Evolutionary conservation across 345 rosid genomes (phyloP).

Genomic region (Noccaea bulbosa): DNA sequence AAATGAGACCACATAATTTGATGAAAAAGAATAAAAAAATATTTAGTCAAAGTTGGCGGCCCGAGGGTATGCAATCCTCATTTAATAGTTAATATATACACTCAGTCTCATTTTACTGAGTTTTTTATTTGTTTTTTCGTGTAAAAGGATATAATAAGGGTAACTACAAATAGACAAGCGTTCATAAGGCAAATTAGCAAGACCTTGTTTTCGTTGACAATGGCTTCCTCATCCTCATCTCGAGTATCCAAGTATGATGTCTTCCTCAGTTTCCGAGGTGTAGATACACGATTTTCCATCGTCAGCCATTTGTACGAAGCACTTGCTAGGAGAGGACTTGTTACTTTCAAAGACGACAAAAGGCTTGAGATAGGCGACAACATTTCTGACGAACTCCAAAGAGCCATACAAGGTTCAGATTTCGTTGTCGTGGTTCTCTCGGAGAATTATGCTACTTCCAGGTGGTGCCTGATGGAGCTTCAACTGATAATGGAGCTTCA

Average conservation of each 20-base stretch:
- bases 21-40: no score
- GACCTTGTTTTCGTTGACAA: background rate
- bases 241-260: slow-evolving; percentile 3
- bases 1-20: no score
- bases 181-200: no score
- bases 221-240: background rate
- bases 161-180: no score
- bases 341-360: slow-evolving; percentile 22
- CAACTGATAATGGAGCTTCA: slow-evolving; percentile 18
- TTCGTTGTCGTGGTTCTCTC: slow-evolving; percentile 26
- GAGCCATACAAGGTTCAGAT: slow-evolving; percentile 11
- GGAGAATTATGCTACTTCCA: slow-evolving; percentile 14
- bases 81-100: no score
- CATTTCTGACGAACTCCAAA: slow-evolving; percentile 13
- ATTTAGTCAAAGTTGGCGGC: no score
- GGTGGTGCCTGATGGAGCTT: slow-evolving; percentile 31
- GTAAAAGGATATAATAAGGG: no score
- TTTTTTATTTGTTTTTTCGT: no score
- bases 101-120: no score
- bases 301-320: slow-evolving; percentile 11
- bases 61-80: no score
- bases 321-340: background rate
- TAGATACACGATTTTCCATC: background rate
- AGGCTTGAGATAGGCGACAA: slow-evolving; percentile 9
- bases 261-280: slow-evolving; percentile 30